Evolutionary conservation across 2,329 filamentous ascomycete genomes (phyloP).

Genomic region (Alternaria ventricosa): DNA sequence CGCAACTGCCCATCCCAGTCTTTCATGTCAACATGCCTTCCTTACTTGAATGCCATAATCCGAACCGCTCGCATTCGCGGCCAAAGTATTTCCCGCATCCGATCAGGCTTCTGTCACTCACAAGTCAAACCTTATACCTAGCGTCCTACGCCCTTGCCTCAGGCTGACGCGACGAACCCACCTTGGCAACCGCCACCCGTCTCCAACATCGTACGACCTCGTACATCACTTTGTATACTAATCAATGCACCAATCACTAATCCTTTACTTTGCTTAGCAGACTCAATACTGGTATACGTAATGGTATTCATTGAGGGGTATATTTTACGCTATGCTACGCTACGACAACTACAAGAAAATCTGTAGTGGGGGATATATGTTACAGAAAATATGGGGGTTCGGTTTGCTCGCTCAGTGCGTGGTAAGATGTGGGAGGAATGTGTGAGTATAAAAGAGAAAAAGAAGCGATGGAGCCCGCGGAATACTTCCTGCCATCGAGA

Average conservation of each 20-base stretch:
- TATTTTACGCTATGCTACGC: neutral
- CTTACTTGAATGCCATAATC: neutral
- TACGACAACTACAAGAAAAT: neutral
- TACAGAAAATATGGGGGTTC: neutral
- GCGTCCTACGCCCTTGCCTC: neutral
- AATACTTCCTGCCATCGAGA: constrained; percentile 43
- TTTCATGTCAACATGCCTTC: neutral
- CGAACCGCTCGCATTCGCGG: neutral
- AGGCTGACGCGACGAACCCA: neutral
- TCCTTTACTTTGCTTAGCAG: neutral
- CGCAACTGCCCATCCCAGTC: neutral
- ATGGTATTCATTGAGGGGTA: neutral
- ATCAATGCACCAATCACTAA: neutral
- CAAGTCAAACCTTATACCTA: neutral
- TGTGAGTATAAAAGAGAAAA: neutral
- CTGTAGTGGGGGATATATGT: neutral
- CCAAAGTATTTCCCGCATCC: no score
- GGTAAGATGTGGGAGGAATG: neutral
- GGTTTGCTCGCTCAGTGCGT: neutral
- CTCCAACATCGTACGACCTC: neutral
- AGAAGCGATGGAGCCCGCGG: constrained; percentile 33
- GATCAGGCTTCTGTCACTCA: neutral
- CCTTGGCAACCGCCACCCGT: neutral
- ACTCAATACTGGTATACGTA: neutral
- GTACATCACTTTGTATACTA: neutral